Evolutionary conservation across 768 basidiomycete genomes (phyloP).

Genomic region (Mycena leptocephala): DNA sequence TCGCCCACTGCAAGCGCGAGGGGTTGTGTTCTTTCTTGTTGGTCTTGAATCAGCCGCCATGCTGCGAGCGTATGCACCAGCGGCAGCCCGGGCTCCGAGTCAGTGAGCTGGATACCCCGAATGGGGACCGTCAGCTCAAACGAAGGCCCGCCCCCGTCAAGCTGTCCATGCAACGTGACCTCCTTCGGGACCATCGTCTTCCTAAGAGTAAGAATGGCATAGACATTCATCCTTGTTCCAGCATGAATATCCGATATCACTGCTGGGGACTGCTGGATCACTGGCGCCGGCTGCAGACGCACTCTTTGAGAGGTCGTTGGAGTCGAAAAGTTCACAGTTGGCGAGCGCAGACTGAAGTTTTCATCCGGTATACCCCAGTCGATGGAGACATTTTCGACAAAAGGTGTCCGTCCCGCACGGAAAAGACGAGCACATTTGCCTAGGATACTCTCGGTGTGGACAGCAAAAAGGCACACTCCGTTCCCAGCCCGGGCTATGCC

Average conservation of each 20-base stretch:
- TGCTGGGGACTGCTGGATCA: slow-evolving; percentile 55
- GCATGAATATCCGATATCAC: slow-evolving; percentile 52
- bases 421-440: slow-evolving; percentile 67
- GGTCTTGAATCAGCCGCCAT: slow-evolving; percentile 67
- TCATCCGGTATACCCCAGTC: slow-evolving; percentile 65
- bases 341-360: slow-evolving; percentile 29
- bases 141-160: slow-evolving; percentile 50
- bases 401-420: slow-evolving; percentile 64
- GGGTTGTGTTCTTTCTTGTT: slow-evolving; percentile 55
- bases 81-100: slow-evolving; percentile 51
- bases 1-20: slow-evolving; percentile 47
- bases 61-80: slow-evolving; percentile 72
- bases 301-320: slow-evolving; percentile 37
- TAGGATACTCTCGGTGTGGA: slow-evolving; percentile 60
- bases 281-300: slow-evolving; percentile 44
- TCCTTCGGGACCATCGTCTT: slow-evolving; percentile 47
- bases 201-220: slow-evolving; percentile 50
- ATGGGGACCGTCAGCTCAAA: slow-evolving; percentile 53
- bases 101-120: slow-evolving; percentile 47
- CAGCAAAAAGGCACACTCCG: slow-evolving; percentile 66
- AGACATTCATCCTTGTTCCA: slow-evolving; percentile 53
- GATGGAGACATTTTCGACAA: slow-evolving; percentile 61
- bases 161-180: slow-evolving; percentile 52
- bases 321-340: slow-evolving; percentile 35
- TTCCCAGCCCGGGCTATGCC: slow-evolving; percentile 70